Percentiles rank a stretch among this genome's conserved stretches.
Evolutionary conservation across 306 rosid genomes (phyloP).

Genomic region (Dicorynia guianensis): DNA sequence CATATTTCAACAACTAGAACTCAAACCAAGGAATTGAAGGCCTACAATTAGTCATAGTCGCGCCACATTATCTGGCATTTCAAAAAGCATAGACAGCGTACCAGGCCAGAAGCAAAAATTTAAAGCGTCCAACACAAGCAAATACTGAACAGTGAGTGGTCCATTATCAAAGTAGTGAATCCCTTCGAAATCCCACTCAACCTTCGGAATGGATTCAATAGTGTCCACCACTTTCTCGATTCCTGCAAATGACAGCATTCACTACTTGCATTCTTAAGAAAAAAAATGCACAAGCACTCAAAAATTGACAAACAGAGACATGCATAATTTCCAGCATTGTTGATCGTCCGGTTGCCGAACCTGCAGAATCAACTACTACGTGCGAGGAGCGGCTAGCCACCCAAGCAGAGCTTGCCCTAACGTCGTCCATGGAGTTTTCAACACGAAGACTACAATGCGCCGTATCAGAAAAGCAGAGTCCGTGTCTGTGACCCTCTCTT

Average conservation of each 20-base stretch:
- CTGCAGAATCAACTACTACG: conserved; percentile 66
- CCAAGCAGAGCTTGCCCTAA: conserved; percentile 91
- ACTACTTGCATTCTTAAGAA: neutral
- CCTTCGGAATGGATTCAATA: conserved; percentile 61
- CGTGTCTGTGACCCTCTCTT: neutral
- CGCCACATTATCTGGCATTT: neutral
- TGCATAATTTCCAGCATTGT: neutral
- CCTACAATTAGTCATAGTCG: neutral
- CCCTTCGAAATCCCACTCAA: conserved; percentile 75
- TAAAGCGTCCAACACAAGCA: conserved; percentile 66
- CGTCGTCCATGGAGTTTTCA: conserved; percentile 74
- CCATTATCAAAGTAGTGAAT: conserved; percentile 74
- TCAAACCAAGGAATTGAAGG: neutral
- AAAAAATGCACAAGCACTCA: neutral
- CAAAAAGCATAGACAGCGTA: neutral
- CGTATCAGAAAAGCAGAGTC: neutral
- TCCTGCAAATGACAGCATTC: conserved; percentile 38
- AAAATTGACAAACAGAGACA: neutral
- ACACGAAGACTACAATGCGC: conserved; percentile 37
- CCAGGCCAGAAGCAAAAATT: conserved; percentile 82
- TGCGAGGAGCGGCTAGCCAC: conserved; percentile 85
- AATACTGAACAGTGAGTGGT: conserved; percentile 69
- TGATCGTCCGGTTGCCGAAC: conserved; percentile 28
- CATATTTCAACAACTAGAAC: no score
- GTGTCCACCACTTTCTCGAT: conserved; percentile 60